Conservation (phyloP, 192 early-diverging fungal species). For the Phycomyces nitens region DNA sequence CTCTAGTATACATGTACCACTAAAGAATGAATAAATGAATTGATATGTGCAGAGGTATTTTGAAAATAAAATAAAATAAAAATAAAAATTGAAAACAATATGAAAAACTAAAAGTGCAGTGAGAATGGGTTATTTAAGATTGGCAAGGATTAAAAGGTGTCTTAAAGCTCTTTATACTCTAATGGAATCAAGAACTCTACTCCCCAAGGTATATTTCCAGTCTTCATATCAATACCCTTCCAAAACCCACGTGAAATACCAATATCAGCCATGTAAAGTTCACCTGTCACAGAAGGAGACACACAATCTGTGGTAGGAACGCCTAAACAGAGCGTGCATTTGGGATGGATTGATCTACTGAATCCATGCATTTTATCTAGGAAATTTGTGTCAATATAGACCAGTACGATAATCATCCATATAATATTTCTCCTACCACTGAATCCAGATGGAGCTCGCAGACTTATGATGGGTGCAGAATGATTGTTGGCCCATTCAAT, state of each 20-base stretch:
- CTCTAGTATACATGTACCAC: no score
- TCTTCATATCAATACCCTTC: constrained; percentile 55
- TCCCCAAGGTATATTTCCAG: constrained; percentile 53
- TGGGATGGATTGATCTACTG: no score
- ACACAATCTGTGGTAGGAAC: constrained; percentile 65
- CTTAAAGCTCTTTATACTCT: constrained; percentile 35
- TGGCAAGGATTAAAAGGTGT: not conserved
- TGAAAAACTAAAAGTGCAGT: no score
- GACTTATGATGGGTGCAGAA: constrained; percentile 55
- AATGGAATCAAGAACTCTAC: constrained; percentile 55
- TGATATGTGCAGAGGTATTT: no score
- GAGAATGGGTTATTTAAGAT: no score
- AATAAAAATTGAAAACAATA: no score
- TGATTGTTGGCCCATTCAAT: constrained; percentile 73
- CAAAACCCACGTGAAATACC: constrained; percentile 68
- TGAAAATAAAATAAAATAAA: no score
- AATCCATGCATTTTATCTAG: no score
- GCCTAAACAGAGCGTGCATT: constrained; percentile 78
- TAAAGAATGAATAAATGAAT: no score
- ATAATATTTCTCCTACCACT: constrained; percentile 18
- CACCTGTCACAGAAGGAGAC: constrained; percentile 55
- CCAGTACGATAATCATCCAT: no score
- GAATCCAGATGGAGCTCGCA: constrained; percentile 73
- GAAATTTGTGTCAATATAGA: no score
- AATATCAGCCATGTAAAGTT: constrained; percentile 74